Conservation (phyloP, 805 yeast species). For the Saccharomycopsis fermentans region DNA sequence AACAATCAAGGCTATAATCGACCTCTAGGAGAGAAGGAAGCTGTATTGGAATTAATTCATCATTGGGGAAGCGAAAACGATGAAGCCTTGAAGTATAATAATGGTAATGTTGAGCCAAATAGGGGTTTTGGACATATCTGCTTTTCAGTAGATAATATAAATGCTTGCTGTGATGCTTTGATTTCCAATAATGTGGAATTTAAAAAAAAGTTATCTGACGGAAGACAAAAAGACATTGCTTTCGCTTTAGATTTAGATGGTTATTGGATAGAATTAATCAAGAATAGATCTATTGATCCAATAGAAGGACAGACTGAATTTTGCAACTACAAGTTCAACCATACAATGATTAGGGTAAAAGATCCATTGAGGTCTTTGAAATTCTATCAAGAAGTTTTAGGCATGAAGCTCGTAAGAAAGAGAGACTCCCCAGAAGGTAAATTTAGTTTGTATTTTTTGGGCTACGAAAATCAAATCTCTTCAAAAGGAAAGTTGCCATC, state of each 20-base stretch:
- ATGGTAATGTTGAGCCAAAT: constrained; percentile 77
- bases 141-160: constrained; percentile 74
- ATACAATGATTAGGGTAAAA: constrained; percentile 85
- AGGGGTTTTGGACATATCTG: constrained; percentile 95
- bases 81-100: constrained; percentile 45
- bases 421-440: constrained; percentile 54
- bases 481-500: constrained; percentile 30
- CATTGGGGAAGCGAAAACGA: constrained; percentile 63
- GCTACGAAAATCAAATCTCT: constrained; percentile 35
- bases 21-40: constrained; percentile 40
- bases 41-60: constrained; percentile 79
- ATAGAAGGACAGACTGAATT: constrained; percentile 30
- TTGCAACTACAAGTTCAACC: constrained; percentile 54
- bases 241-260: constrained; percentile 94
- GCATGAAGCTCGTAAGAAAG: constrained; percentile 61
- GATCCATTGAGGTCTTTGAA: constrained; percentile 68
- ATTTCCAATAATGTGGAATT: constrained; percentile 57
- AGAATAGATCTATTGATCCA: constrained; percentile 38
- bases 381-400: constrained; percentile 72
- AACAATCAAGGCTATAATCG: constrained; percentile 21
- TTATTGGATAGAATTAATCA: constrained; percentile 90
- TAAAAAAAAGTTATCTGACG: constrained; percentile 78
- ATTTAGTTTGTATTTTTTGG: constrained; percentile 81
- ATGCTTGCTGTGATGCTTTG: constrained; percentile 44
- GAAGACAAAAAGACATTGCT: constrained; percentile 88